Evolutionary conservation across 352 stramenopile species (phyloP), one percentile per base, ranked within the genome.

Genomic region (Phytophthora palmivora): DNA sequence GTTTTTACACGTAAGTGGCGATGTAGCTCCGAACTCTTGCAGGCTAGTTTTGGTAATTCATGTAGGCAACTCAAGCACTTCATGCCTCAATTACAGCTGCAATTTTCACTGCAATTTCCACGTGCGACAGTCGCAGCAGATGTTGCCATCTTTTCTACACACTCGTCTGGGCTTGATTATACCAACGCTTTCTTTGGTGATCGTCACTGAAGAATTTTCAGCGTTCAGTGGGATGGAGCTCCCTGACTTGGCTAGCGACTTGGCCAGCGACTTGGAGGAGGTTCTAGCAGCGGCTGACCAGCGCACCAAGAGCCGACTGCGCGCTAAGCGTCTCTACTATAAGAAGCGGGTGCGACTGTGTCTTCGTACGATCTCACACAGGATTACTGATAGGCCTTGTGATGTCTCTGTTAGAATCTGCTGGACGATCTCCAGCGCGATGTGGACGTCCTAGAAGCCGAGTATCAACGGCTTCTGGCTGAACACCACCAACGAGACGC

Each of bases 251-350:
- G 41, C 50, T 0, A 56, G 30, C 28, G 43, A 63, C 43, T 21
- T 59, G 44, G 42, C 24, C 9, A 26, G 38, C 41, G 62, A 52
- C 12, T 26, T 67, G 24, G 28, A 57, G n/a, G 49, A 67, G 10
- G 37, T 63, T 24, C 43, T 67, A 10, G 49, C 44, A 32, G 63
- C 73, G 42, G 48, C 67, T 11, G 68, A 81, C 24, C 66, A 84
- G 30, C 82, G 69, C 22, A 74, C 71, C 33, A 85, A 84, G 54
- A 82, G 85, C 55, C 79, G 83, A 5, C 67, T 87, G 37, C 72
- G 85, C 36, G 83, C 84, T 64, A 88, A 89, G 64, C 76, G 79
- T 8, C 79, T 82, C 46, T 92, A 92, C 80, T 88, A 92, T 73
- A 84, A 85, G 67, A 88, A 89, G 32, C 67, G 82, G 43, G 83